Conservation (phyloP, 129 eudicot species). For the Artemisia annua region DNA sequence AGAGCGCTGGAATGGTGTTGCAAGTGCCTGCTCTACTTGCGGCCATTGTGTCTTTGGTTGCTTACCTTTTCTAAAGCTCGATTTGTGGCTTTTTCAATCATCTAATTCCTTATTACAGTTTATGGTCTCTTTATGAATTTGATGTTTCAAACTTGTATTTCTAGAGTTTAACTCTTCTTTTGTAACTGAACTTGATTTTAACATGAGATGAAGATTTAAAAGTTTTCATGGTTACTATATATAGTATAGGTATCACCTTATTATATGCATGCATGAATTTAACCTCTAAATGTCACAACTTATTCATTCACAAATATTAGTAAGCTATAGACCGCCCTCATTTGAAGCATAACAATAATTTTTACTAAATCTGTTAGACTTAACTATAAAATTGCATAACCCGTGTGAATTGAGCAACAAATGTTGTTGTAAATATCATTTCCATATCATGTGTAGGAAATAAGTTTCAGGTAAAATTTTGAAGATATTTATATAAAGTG, state of each 20-base stretch:
- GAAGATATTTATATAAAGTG: too few species aligned
- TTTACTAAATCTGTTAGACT: too few species aligned
- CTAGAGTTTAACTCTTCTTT: conserved; percentile 12
- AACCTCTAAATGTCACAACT: too few species aligned
- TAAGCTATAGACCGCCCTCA: too few species aligned
- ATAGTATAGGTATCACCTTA: too few species aligned
- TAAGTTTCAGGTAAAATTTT: too few species aligned
- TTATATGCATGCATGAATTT: background rate
- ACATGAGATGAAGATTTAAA: conserved; percentile 12
- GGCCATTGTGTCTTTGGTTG: conserved; percentile 30
- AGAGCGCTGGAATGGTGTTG: conserved; percentile 39
- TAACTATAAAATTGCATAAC: too few species aligned
- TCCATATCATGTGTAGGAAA: too few species aligned
- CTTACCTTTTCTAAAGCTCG: conserved; percentile 33
- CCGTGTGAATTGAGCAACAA: too few species aligned
- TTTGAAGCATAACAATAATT: too few species aligned
- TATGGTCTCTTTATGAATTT: background rate
- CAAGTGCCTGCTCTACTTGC: conserved; percentile 38
- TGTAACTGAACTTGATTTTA: background rate
- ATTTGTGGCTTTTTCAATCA: background rate
- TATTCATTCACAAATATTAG: too few species aligned
- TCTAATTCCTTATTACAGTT: background rate
- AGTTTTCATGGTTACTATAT: background rate
- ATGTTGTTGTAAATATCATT: too few species aligned
- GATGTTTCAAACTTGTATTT: conserved; percentile 9